These are phyloP conservation scores for Xylariaceae sp. DNA, from an alignment of 2,329 filamentous ascomycete genomes.

Conservation along the genomic window DNA sequence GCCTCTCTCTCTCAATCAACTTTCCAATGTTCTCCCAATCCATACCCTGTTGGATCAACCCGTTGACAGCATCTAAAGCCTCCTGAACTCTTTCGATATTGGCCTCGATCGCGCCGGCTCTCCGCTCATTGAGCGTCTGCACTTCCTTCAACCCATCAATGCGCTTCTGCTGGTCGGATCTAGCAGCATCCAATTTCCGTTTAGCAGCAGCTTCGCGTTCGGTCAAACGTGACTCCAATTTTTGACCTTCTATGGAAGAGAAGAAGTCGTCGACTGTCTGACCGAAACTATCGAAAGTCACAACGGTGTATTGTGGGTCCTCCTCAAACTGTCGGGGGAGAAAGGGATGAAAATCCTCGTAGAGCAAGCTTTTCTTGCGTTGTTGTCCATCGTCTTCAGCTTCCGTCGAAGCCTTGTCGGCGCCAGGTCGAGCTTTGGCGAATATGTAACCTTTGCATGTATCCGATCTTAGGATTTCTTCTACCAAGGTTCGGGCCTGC, in stretches of 20 bases:
- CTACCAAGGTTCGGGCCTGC: constrained; percentile 67
- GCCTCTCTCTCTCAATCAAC: constrained; percentile 84
- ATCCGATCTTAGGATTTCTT: constrained; percentile 64
- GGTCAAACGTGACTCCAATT: constrained; percentile 75
- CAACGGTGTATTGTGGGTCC: constrained; percentile 62
- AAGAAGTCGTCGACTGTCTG: constrained; percentile 95
- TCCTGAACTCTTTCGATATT: constrained; percentile 91
- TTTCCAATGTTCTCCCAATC: constrained; percentile 93
- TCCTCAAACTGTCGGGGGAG: constrained; percentile 74
- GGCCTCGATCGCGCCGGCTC: constrained; percentile 85
- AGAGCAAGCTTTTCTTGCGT: constrained; percentile 58
- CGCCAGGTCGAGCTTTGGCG: constrained; percentile 56
- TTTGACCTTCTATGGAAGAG: constrained; percentile 92
- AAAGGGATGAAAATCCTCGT: constrained; percentile 96
- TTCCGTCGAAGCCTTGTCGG: constrained; percentile 25
- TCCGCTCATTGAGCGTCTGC: constrained; percentile 80
- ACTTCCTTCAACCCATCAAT: constrained; percentile 79
- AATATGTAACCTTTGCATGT: constrained; percentile 82
- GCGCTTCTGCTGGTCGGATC: constrained; percentile 77
- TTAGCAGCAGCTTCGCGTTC: constrained; percentile 81
- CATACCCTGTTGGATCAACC: constrained; percentile 90
- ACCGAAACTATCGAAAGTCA: constrained; percentile 84
- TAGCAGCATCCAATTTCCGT: constrained; percentile 80
- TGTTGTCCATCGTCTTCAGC: constrained; percentile 35
- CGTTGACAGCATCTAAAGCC: constrained; percentile 87